These are phyloP conservation scores for Polytrichum commune DNA, from an alignment of 225 moss, liverwort and hornwort genomes.

Conservation along the genomic window DNA sequence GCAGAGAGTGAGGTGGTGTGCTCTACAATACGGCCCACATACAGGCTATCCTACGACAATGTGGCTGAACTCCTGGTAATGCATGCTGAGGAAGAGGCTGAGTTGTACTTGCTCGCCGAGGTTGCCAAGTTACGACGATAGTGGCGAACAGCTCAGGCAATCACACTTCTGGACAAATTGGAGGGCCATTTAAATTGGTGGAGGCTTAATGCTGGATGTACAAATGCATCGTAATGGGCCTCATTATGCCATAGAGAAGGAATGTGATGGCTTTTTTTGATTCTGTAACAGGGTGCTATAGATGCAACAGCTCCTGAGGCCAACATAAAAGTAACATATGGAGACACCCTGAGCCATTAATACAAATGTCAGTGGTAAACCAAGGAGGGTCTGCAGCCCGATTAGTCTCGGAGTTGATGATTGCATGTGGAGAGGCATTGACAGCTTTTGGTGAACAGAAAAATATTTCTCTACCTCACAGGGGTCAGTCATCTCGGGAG, in stretches of 20 bases:
- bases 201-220: too few relatives aligned
- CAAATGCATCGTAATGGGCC: too few relatives aligned
- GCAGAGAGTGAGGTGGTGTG: conserved; percentile 88
- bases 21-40: conserved; percentile 84
- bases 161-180: background rate
- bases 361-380: conserved; percentile 61
- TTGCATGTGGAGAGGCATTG: conserved; percentile 87
- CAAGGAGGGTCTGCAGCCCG: conserved; percentile 67
- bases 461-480: conserved; percentile 77
- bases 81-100: conserved; percentile 85
- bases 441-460: conserved; percentile 74
- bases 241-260: too few relatives aligned
- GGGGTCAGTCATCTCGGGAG: conserved; percentile 73
- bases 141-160: conserved; percentile 77
- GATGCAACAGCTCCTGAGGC: conserved; percentile 70
- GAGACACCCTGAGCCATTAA: conserved; percentile 64
- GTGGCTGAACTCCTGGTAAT: conserved; percentile 75
- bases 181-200: too few relatives aligned
- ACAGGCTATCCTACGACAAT: conserved; percentile 86
- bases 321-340: conserved; percentile 63
- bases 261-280: too few relatives aligned
- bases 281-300: conserved; percentile 70
- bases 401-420: conserved; percentile 97
- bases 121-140: conserved; percentile 59
- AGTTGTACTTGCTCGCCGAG: conserved; percentile 73